phyloP scores from a whole-genome alignment of 495 filamentous ascomycete species.

The Neohortaea acidophila region DNA sequence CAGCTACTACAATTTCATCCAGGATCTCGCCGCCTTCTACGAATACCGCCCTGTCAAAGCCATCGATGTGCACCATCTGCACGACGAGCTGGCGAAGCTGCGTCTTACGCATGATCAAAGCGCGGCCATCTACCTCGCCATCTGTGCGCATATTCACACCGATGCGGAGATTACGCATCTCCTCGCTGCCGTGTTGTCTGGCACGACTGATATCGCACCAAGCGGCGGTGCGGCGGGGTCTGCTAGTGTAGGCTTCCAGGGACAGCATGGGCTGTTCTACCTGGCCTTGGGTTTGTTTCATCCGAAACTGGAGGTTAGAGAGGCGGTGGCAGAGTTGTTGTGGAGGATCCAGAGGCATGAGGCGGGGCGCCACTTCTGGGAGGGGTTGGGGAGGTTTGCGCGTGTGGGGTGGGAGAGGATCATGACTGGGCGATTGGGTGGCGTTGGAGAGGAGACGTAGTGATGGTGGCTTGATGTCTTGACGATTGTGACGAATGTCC shows the following conservation, averaged over 20 bases:
- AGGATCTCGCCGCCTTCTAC: conserved; percentile 54
- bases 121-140: conserved; percentile 64
- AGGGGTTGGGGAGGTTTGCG: conserved; percentile 61
- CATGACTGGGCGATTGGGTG: no score
- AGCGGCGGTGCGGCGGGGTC: not conserved
- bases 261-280: conserved; percentile 61
- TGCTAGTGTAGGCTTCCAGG: not conserved
- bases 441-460: no score
- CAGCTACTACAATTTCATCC: conserved; percentile 88
- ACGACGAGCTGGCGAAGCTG: conserved; percentile 70
- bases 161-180: conserved; percentile 18
- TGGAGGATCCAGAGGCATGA: conserved; percentile 73
- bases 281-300: conserved; percentile 89
- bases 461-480: no score
- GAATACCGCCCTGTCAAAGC: conserved; percentile 59
- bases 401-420: conserved; percentile 12
- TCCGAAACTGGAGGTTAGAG: conserved; percentile 60
- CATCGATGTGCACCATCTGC: conserved; percentile 78
- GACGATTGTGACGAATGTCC: no score
- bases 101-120: conserved; percentile 52
- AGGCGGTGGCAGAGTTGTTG: conserved; percentile 62
- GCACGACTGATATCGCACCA: not conserved
- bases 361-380: conserved; percentile 89
- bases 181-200: conserved; percentile 9
- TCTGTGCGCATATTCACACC: conserved; percentile 57